phyloP scores from a whole-genome alignment of 352 stramenopile genomes.

The Pythium inflatum region DNA sequence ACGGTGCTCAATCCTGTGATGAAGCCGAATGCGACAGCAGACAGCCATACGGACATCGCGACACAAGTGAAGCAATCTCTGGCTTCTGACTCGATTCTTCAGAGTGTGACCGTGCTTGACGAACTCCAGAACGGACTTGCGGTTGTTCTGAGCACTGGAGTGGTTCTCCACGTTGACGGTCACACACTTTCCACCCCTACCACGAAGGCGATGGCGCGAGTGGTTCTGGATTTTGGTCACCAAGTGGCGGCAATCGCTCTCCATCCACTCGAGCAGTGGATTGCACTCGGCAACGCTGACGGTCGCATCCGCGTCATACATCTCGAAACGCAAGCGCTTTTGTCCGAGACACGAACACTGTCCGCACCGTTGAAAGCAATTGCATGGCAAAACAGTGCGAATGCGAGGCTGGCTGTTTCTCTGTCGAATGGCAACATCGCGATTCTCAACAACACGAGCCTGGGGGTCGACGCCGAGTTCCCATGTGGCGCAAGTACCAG shows the following conservation, averaged over 20 bases:
- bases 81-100: background rate
- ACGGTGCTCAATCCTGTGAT: conserved; percentile 2
- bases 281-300: conserved; percentile 46
- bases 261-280: conserved; percentile 20
- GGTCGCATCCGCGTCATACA: conserved; percentile 48
- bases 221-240: conserved; percentile 26
- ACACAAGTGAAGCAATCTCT: conserved; percentile 18
- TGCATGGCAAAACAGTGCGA: conserved; percentile 44
- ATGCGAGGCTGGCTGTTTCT: conserved; percentile 48
- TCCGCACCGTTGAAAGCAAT: conserved; percentile 33
- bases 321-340: conserved; percentile 38
- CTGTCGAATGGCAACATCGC: conserved; percentile 42
- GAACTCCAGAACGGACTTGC: conserved; percentile 31
- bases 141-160: conserved; percentile 16
- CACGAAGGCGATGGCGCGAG: background rate
- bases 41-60: background rate
- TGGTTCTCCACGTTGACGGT: conserved; percentile 24
- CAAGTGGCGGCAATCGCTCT: conserved; percentile 15
- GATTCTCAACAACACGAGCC: conserved; percentile 43
- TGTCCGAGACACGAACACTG: conserved; percentile 18
- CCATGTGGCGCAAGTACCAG: conserved; percentile 21
- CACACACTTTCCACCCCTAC: background rate
- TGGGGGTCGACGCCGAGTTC: conserved; percentile 33
- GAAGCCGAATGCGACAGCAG: background rate
- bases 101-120: conserved; percentile 26